Percentiles rank a stretch among this genome's conserved stretches.
Conservation (phyloP, 345 rosid genomes). For the Brassica napus region DNA sequence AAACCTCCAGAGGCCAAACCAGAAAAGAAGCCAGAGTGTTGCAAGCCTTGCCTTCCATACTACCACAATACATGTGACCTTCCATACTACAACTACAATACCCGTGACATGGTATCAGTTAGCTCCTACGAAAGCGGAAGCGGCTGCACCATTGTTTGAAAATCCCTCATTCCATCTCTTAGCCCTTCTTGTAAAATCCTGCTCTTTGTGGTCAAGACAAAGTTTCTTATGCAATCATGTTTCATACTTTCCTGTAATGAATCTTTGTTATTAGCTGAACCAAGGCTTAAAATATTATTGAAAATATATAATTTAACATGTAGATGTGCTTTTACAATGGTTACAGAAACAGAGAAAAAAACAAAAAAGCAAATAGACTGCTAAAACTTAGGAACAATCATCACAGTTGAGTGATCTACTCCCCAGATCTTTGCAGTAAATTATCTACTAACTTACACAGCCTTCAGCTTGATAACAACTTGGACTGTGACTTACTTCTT, state of each 20-base stretch:
- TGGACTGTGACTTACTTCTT: slow-evolving; percentile 45
- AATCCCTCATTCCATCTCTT: background rate
- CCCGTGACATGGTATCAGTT: slow-evolving; percentile 22
- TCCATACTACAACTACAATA: slow-evolving; percentile 5
- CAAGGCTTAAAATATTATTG: slow-evolving; percentile 23
- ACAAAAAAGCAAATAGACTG: slow-evolving; percentile 14
- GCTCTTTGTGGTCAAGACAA: background rate
- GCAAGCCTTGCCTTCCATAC: slow-evolving; percentile 24
- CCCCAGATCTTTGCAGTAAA: slow-evolving; percentile 11
- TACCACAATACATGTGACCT: background rate
- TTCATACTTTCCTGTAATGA: background rate
- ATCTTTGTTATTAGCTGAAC: slow-evolving; percentile 6
- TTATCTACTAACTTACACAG: slow-evolving; percentile 23
- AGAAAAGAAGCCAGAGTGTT: slow-evolving; percentile 11
- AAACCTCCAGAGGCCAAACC: slow-evolving; percentile 27
- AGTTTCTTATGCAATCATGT: background rate
- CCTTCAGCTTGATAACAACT: background rate
- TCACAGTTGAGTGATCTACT: slow-evolving; percentile 14
- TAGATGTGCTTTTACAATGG: too few relatives aligned
- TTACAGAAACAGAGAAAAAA: background rate
- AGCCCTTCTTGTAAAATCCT: slow-evolving; percentile 12
- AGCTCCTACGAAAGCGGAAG: slow-evolving; percentile 25
- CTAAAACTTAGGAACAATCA: slow-evolving; percentile 12
- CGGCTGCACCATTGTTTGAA: slow-evolving; percentile 38
- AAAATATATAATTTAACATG: slow-evolving; percentile 19